These are phyloP conservation scores for Ceratocystiopsis sp. DNA, from an alignment of 2,329 filamentous ascomycete species.

Conservation along the genomic window DNA sequence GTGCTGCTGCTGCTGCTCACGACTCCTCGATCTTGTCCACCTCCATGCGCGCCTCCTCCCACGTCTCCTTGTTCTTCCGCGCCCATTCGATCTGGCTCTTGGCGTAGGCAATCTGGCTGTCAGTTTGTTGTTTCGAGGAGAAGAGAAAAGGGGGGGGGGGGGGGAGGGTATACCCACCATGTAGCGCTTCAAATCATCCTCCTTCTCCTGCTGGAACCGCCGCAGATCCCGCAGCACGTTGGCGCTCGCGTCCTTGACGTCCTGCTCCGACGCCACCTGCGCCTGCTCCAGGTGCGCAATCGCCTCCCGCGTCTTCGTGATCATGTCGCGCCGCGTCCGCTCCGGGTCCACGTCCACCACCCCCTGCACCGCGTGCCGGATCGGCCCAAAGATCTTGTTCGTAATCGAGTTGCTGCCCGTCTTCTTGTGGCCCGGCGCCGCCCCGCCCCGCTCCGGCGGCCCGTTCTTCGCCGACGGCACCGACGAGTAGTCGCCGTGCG, in stretches of 20 bases:
- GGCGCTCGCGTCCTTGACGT: conserved; percentile 81
- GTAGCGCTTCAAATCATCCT: conserved; percentile 80
- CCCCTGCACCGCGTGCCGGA: conserved; percentile 89
- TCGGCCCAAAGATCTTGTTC: conserved; percentile 82
- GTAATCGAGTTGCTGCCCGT: conserved; percentile 77
- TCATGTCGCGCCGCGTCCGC: conserved; percentile 75
- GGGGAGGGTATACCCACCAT: conserved; percentile 53
- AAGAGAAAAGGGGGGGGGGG: neutral
- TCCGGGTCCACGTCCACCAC: conserved; percentile 95
- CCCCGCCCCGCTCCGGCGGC: conserved; percentile 31
- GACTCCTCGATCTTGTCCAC: conserved; percentile 69
- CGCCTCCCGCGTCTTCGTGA: conserved; percentile 86
- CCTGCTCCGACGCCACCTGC: conserved; percentile 69
- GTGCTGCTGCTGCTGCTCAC: conserved; percentile 11
- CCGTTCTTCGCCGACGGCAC: conserved; percentile 60
- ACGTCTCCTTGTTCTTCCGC: conserved; percentile 75
- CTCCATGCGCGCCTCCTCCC: conserved; percentile 78
- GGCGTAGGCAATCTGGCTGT: conserved; percentile 64
- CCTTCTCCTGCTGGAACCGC: conserved; percentile 88
- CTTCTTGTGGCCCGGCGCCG: conserved; percentile 51
- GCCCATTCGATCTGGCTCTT: conserved; percentile 92
- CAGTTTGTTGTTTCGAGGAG: conserved; percentile 6
- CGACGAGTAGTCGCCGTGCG: conserved; percentile 56
- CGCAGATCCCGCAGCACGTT: conserved; percentile 82
- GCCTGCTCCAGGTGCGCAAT: conserved; percentile 80